Conservation (phyloP, 2,329 filamentous ascomycete genomes). For the Lasiodiplodia theobromae region DNA sequence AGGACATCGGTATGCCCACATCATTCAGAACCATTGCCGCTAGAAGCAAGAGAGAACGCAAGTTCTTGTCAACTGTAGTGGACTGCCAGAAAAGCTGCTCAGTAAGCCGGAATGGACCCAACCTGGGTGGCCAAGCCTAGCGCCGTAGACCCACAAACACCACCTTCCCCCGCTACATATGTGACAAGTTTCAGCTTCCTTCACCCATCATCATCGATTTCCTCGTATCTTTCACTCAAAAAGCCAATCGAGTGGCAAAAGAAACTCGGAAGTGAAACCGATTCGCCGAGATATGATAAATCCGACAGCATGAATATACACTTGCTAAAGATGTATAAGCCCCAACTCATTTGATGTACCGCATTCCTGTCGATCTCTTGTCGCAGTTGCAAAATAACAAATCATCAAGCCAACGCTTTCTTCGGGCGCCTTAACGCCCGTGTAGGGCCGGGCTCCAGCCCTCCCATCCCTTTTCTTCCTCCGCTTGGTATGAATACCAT, state of each 20-base stretch:
- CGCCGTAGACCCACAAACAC: background rate
- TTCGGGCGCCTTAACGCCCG: conserved; percentile 5
- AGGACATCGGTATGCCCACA: background rate
- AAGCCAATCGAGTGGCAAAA: background rate
- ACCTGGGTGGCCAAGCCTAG: background rate
- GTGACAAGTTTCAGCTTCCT: background rate
- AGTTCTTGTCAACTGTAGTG: too few relatives aligned
- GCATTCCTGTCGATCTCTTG: background rate
- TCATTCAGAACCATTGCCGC: too few relatives aligned
- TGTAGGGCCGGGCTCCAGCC: background rate
- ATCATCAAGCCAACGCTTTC: background rate
- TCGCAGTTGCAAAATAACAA: background rate
- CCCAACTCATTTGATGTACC: background rate
- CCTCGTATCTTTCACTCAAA: background rate
- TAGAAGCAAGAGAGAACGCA: too few relatives aligned
- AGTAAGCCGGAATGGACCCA: background rate
- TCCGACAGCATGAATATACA: conserved; percentile 1
- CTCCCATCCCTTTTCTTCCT: background rate
- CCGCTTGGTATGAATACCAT: background rate
- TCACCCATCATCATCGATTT: background rate
- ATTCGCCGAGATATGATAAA: background rate
- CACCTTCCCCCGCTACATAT: too few relatives aligned
- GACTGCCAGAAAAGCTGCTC: too few relatives aligned
- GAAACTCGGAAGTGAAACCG: background rate
- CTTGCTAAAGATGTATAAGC: background rate